A percentile compares a stretch with the other conserved stretches of the same genome.
Conservation (phyloP, 2,329 filamentous ascomycete species). For the Fusarium lyarnte region DNA sequence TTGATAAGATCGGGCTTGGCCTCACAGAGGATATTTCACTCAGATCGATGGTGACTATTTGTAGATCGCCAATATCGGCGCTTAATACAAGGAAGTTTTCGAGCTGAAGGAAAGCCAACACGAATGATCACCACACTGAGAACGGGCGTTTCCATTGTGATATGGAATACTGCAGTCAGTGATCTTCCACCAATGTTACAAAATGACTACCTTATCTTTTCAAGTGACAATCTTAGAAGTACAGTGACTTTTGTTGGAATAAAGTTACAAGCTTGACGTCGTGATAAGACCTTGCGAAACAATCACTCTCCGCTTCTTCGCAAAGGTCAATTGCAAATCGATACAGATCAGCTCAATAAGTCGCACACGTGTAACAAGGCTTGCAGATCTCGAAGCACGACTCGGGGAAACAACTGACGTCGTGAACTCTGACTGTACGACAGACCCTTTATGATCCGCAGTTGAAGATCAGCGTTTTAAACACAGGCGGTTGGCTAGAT, state of each 20-base stretch:
- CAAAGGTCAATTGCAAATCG: background rate
- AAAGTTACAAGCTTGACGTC: conserved; percentile 11
- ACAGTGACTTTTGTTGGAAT: background rate
- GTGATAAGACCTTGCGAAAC: conserved; percentile 1
- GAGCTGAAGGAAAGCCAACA: background rate
- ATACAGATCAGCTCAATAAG: background rate
- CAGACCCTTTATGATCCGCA: conserved; percentile 20
- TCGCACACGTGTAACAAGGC: conserved; percentile 7
- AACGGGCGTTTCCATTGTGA: background rate
- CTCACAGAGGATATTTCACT: background rate
- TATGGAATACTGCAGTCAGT: background rate
- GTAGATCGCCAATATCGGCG: background rate
- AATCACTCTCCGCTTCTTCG: background rate
- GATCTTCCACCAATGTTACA: background rate
- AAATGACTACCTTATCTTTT: no score
- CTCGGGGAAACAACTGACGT: conserved; percentile 21
- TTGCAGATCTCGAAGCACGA: conserved; percentile 24
- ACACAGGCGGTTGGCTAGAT: conserved; percentile 6
- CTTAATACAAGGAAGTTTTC: background rate
- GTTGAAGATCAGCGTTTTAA: conserved; percentile 16
- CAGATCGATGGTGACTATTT: background rate
- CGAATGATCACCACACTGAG: background rate
- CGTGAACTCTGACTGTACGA: conserved; percentile 3
- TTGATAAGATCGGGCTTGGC: background rate
- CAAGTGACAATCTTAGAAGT: background rate